Evolutionary conservation across 2,329 filamentous ascomycete genomes (phyloP), one percentile per base, ranked within the genome.

Genomic region (Aspergillus udagawae): DNA sequence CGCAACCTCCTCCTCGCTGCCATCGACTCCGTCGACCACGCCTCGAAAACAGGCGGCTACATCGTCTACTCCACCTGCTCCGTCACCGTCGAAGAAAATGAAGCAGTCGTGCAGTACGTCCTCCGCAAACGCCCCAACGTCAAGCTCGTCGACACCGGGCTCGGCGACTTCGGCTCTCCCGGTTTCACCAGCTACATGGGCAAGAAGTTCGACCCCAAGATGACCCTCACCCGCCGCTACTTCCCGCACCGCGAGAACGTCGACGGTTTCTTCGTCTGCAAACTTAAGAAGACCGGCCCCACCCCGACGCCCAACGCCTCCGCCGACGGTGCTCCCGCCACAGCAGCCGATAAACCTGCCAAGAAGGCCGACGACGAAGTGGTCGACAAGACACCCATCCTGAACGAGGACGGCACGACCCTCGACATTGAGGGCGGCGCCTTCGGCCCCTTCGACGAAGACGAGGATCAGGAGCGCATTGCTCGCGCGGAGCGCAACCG

Each of bases 261-360:
- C 35, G 94, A 97, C 73, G 94, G 94, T 63, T 99, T 99, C 86
- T 99, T 92, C 73, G 94, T 99, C 60, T 91, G 92, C 69, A 99
- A 99, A 77, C 89, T 99, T 78, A 92, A 96, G 77, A 99, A 99
- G 83, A 85, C 85, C 17, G 93, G 86, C 0, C 89, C 91, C 3
- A 90, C 89, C 44, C 87, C 90, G 38, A 54, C 63, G 28, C 54
- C 63, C 35, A 68, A 68, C 58, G 49, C 67, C 23, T 52, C 62
- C 9, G 66, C 66, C 3, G 65, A 62, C 32, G 68, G 62, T 38
- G 63, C 63, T 9, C 55, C 65, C 25, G 69, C 73, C 32, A 63
- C 67, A 1, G 67, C 65, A 28, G 61, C 58, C 1, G 45, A 59
- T 44, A 62, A 63, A 32, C 49, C 61, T 8, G 52, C 63, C 51